Base-by-base conservation (phyloP, 2,329 filamentous ascomycete species). In the Coccinonectria pachysandricola region DNA sequence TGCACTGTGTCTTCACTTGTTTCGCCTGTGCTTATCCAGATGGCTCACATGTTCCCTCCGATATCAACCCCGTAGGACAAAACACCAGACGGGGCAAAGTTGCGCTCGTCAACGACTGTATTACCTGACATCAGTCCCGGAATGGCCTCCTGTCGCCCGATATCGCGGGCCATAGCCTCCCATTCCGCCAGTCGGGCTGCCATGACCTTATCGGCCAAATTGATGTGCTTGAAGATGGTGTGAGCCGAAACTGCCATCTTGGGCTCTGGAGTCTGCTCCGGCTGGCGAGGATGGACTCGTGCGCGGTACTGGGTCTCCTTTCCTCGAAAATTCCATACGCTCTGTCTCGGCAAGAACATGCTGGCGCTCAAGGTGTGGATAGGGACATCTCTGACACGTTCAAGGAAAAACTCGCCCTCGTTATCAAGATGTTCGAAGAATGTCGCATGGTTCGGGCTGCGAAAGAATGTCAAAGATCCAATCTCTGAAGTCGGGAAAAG, bases 401-500 rank as follows among this genome's bases (percentile, higher is more conserved):
- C 55, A 30, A 64, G 61, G 37, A 61, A 63, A 37, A 68, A 64
- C 6, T 61, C 60, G 6, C 64, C 66, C 3, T 54, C 42, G 21
- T 45, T 50, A 36, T 71, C 67, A 8, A 73, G 50, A 39, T 63
- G 59, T 15, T 62, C 45, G 33, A 71, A 65, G 29, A 68, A 65
- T 8, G 54, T 50, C 26, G 54, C 50, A 29, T 71, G 63, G 12
- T 57, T 50, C 21, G 56, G 47, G 31, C 57, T 53, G 19, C 68
- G 62, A 44, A 71, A 69, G 46, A 70, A 68, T 4, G 50, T 43
- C 16, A 65, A 48, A 14, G 57, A 63, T 27, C 64, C 68, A 37
- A 73, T 62, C 42, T 73, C 68, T 31, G 72, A 68, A 32, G 65
- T 65, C 7, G 62, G 60, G 33, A 65, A 64, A 43, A 65, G 59